A percentile compares a stretch with the other conserved stretches of the same genome.
Evolutionary conservation across 2,329 filamentous ascomycete species (phyloP).

Genomic region (Colletotrichum siamense): DNA sequence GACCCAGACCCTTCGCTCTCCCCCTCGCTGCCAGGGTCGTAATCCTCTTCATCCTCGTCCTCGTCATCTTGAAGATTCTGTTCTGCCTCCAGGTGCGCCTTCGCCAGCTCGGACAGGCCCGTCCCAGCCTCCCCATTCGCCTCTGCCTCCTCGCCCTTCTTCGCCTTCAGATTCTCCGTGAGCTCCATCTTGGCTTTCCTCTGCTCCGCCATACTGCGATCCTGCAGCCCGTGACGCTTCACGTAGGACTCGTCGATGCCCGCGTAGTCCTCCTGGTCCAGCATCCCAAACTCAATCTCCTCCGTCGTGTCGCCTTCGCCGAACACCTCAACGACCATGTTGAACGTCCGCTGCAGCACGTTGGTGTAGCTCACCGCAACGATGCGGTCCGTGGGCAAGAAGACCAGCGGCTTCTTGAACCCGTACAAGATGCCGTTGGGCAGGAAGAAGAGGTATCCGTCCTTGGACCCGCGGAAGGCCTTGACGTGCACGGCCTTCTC

Average conservation of each 20-base stretch:
- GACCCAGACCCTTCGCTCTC: conserved; percentile 64
- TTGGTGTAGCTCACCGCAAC: conserved; percentile 70
- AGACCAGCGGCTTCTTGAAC: conserved; percentile 73
- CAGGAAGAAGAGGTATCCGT: conserved; percentile 72
- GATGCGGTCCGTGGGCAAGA: conserved; percentile 66
- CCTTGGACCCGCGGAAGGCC: conserved; percentile 71
- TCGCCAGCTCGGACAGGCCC: conserved; percentile 54
- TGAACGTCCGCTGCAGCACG: conserved; percentile 72
- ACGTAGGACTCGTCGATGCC: conserved; percentile 70
- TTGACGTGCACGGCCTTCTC: conserved; percentile 71
- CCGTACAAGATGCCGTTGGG: conserved; percentile 72
- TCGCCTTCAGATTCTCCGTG: conserved; percentile 61
- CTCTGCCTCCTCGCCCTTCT: conserved; percentile 44
- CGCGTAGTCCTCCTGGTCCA: conserved; percentile 71
- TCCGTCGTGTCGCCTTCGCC: conserved; percentile 54
- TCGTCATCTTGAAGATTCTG: conserved; percentile 64
- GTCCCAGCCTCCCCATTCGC: conserved; percentile 38
- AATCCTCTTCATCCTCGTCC: conserved; percentile 70
- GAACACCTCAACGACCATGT: conserved; percentile 68
- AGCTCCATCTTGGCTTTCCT: conserved; percentile 68
- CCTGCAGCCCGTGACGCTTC: conserved; percentile 64
- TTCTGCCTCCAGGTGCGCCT: conserved; percentile 56
- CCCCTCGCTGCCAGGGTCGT: conserved; percentile 66
- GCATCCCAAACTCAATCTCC: conserved; percentile 72
- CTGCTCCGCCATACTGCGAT: conserved; percentile 72